Base-by-base conservation (phyloP, 2,329 filamentous ascomycete species). In the Curvularia sp. region DNA sequence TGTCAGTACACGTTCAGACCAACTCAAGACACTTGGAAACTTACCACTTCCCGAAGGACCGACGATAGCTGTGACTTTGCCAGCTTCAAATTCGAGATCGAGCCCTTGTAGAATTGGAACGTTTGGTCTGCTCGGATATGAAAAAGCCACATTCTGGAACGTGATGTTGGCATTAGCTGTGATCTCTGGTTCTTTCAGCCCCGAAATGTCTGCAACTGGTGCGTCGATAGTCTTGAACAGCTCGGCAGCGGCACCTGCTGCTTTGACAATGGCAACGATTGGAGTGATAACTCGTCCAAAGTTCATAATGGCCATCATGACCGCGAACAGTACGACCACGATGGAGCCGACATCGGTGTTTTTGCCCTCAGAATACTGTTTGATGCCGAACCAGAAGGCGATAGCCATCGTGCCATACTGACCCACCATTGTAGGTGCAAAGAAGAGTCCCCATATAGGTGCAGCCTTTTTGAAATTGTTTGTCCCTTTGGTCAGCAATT, bases 41-140 rank as follows among this genome's bases (percentile, higher is more conserved):
- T 55, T 41, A 58, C 56, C 56, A 50, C 56, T 58, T 18, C 60
- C 60, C 2, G 88, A 90, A 0, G 88, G 85, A 0, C 90, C 90
- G 20, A 93, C 89, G 18, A 93, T 88, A 2, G 90, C 90, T 0
- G 89, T 91, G 2, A 88, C 84, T 68, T 90, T 89, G 20, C 88
- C 88, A 7, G 85, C 81, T 58, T 85, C 80, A 55, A 92, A 85
- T 0, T 74, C 79, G 8, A 91, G 75, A 65, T 83, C 81, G 2
- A 91, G 73, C 2, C 82, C 77, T 64, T 89, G 83, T 1, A 91
- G 75, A 0, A 91, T 85, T 66, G 86, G 86, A 60, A 88, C 84
- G 57, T 88, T 83, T 0, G 87, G 86, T 12, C 88, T 81, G 49
- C 70, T 74, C 0, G 77, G 77, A 43, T 79, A 79, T 1, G 72